Percentiles rank a stretch among this genome's conserved stretches.
Evolutionary conservation across 495 filamentous ascomycete genomes (phyloP).

Genomic region (Hypoxylon trugodes): DNA sequence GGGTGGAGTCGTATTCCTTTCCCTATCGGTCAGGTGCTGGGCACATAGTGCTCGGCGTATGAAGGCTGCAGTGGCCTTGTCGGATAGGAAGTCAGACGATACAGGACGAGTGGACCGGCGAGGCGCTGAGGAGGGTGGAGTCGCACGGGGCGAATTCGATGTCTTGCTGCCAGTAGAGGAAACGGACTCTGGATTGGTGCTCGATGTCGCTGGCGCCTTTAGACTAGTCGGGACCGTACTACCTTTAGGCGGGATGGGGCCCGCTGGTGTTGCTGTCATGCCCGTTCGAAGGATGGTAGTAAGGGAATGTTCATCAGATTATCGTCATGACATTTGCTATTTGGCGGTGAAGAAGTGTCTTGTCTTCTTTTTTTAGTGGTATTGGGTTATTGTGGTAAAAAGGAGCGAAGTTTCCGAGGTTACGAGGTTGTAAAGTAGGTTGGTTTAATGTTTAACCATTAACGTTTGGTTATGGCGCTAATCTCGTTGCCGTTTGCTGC

Average conservation of each 20-base stretch:
- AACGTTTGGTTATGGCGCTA: slow-evolving; percentile 35
- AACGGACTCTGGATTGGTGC: slow-evolving; percentile 38
- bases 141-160: slow-evolving; percentile 16
- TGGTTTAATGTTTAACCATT: too few species aligned
- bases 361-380: not conserved
- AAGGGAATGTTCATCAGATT: slow-evolving; percentile 13
- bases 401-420: not conserved
- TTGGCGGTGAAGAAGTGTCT: not conserved
- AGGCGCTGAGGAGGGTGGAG: slow-evolving; percentile 28
- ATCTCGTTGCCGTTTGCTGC: slow-evolving; percentile 16
- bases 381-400: not conserved
- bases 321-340: slow-evolving; percentile 16
- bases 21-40: slow-evolving; percentile 57
- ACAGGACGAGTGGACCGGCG: slow-evolving; percentile 44
- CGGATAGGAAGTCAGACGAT: slow-evolving; percentile 55
- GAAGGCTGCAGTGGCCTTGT: slow-evolving; percentile 59
- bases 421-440: slow-evolving; percentile 6
- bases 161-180: slow-evolving; percentile 28
- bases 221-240: slow-evolving; percentile 36
- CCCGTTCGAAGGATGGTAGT: slow-evolving; percentile 27
- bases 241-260: slow-evolving; percentile 31
- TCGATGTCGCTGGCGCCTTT: slow-evolving; percentile 40
- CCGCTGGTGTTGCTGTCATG: slow-evolving; percentile 38
- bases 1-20: slow-evolving; percentile 47
- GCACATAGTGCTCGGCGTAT: slow-evolving; percentile 62